Conservation (phyloP, 2,329 filamentous ascomycete genomes). For the Setomelanomma holmii region DNA sequence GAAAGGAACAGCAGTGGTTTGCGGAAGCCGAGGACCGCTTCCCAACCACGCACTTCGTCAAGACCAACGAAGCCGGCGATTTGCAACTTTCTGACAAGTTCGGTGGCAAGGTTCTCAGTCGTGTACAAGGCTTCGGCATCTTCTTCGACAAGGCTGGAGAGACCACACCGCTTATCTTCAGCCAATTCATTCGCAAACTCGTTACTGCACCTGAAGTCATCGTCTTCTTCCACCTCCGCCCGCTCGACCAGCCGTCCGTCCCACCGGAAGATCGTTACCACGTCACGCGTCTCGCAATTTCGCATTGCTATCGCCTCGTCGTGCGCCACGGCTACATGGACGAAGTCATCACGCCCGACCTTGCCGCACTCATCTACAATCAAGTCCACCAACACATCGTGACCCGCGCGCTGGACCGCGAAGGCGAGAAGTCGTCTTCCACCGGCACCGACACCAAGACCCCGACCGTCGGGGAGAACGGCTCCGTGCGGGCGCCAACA, state of each 20-base stretch:
- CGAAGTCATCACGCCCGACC: constrained; percentile 69
- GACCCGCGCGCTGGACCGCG: constrained; percentile 33
- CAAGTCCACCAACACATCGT: constrained; percentile 58
- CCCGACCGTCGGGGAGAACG: background rate
- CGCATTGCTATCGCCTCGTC: constrained; percentile 72
- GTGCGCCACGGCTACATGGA: constrained; percentile 78
- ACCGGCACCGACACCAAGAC: constrained; percentile 1
- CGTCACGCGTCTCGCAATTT: constrained; percentile 57
- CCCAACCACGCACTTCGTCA: constrained; percentile 56
- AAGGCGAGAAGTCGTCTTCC: constrained; percentile 27
- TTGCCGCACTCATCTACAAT: constrained; percentile 63
- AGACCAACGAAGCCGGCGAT: constrained; percentile 39
- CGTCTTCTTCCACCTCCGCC: constrained; percentile 77
- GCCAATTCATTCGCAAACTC: constrained; percentile 76
- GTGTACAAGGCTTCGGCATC: constrained; percentile 68
- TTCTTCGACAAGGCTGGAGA: constrained; percentile 81
- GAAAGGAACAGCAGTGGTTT: constrained; percentile 78
- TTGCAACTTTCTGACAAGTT: constrained; percentile 51
- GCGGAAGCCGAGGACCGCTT: constrained; percentile 68
- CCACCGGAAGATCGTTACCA: constrained; percentile 56
- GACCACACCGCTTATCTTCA: constrained; percentile 70
- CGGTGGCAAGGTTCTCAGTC: constrained; percentile 36
- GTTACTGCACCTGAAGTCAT: constrained; percentile 70
- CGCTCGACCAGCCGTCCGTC: constrained; percentile 62
- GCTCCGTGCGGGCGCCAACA: constrained; percentile 14